These are phyloP conservation scores for Colletotrichum camelliae DNA, from an alignment of 2,329 filamentous ascomycete genomes.

Conservation along the genomic window DNA sequence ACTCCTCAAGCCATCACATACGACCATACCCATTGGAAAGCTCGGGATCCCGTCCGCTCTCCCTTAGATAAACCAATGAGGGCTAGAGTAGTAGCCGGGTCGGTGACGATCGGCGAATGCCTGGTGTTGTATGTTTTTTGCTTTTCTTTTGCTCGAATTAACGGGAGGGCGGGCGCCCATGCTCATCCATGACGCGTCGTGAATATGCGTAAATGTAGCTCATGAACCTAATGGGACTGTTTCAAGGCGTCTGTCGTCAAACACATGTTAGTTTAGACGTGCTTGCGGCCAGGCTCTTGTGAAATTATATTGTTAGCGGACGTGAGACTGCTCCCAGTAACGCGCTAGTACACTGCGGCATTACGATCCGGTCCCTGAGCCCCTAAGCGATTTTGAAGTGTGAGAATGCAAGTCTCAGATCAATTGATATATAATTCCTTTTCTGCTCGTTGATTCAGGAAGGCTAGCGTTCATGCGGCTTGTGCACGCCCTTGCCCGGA, in stretches of 20 bases:
- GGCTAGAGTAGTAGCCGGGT: too few species aligned
- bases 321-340: background rate
- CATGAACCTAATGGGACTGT: too few species aligned
- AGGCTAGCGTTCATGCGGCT: background rate
- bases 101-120: too few species aligned
- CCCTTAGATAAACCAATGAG: background rate
- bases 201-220: background rate
- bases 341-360: background rate
- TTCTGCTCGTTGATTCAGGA: background rate
- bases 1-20: rapidly evolving
- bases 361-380: background rate
- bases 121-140: background rate
- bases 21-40: background rate
- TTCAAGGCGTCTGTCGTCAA: background rate
- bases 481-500: background rate
- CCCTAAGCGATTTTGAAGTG: background rate
- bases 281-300: background rate
- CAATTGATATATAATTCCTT: background rate
- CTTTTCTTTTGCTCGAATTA: background rate
- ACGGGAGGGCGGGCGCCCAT: background rate
- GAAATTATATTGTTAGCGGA: background rate
- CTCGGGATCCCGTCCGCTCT: background rate
- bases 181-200: background rate
- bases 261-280: background rate
- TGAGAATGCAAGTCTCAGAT: background rate